These are phyloP conservation scores for Gossypium anomalum DNA, from an alignment of 345 rosid genomes.

Conservation along the genomic window DNA sequence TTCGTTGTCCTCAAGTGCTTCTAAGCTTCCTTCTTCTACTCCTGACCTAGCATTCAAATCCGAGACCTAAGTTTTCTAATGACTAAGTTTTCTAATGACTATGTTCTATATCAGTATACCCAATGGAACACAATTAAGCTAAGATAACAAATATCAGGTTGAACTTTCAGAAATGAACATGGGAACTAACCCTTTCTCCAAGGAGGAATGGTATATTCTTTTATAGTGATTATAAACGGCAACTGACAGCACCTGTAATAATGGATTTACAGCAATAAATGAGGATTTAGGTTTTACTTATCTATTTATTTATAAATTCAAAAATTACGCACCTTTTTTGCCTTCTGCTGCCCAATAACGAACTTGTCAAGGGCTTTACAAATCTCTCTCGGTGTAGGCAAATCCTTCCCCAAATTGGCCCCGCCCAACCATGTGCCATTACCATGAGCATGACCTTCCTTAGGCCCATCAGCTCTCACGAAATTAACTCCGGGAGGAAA, in stretches of 20 bases:
- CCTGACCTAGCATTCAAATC: slow-evolving; percentile 69
- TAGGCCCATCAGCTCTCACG: slow-evolving; percentile 37
- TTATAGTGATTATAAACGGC: slow-evolving; percentile 96
- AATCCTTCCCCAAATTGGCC: slow-evolving; percentile 74
- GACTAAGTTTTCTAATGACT: slow-evolving; percentile 19
- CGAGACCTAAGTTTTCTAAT: slow-evolving; percentile 32
- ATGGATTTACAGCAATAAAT: background rate
- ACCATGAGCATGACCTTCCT: slow-evolving; percentile 21
- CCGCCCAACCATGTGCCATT: slow-evolving; percentile 69
- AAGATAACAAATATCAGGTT: background rate
- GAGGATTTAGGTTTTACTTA: background rate
- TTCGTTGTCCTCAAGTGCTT: slow-evolving; percentile 58
- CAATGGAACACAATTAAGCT: background rate
- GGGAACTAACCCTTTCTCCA: slow-evolving; percentile 65
- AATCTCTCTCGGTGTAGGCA: slow-evolving; percentile 89
- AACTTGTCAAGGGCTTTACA: slow-evolving; percentile 83
- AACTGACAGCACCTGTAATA: slow-evolving; percentile 75
- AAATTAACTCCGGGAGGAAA: slow-evolving; percentile 60
- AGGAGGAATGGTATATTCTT: slow-evolving; percentile 67
- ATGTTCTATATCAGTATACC: background rate
- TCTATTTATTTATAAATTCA: background rate
- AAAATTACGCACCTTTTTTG: slow-evolving; percentile 60
- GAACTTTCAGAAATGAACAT: background rate
- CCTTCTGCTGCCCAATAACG: slow-evolving; percentile 76
- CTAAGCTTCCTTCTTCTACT: slow-evolving; percentile 46